Evolutionary conservation across 1,139 yeast genomes (phyloP).

Genomic region (Protomyces macrosporus): DNA sequence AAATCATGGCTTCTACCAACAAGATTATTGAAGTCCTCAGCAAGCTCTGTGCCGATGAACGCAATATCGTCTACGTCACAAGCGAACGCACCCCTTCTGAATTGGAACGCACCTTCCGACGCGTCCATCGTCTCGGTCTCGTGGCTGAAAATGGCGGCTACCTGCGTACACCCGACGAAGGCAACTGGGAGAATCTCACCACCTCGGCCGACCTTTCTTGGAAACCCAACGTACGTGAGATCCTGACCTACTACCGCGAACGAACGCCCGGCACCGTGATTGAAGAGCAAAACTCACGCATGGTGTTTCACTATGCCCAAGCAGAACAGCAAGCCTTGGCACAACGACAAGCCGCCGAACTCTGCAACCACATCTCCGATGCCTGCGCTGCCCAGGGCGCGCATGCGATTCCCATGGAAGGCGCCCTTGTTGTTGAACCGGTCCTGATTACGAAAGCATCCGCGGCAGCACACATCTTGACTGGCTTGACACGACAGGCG

Average conservation of each 20-base stretch:
- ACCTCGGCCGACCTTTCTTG: conserved; percentile 53
- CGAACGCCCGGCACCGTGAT: conserved; percentile 73
- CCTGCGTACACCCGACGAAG: conserved; percentile 27
- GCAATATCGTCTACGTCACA: conserved; percentile 65
- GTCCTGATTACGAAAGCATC: conserved; percentile 49
- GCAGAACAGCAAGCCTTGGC: conserved; percentile 68
- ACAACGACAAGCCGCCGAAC: conserved; percentile 69
- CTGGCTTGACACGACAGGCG: neutral
- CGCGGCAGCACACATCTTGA: conserved; percentile 47
- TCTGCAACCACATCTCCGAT: conserved; percentile 78
- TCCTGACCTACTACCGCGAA: conserved; percentile 64
- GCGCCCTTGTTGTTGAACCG: conserved; percentile 57
- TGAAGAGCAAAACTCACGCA: conserved; percentile 67
- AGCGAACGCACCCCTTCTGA: conserved; percentile 28
- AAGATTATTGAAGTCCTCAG: conserved; percentile 41
- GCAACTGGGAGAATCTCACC: conserved; percentile 62
- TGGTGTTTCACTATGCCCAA: conserved; percentile 66
- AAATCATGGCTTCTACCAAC: conserved; percentile 37
- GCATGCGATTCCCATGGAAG: conserved; percentile 71
- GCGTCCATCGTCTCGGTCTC: conserved; percentile 67
- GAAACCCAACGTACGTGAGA: conserved; percentile 56
- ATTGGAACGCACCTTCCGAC: conserved; percentile 56
- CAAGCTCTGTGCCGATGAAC: conserved; percentile 49
- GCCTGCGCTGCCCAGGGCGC: conserved; percentile 58
- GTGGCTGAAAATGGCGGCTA: conserved; percentile 88